phyloP scores from a whole-genome alignment of 2,329 filamentous ascomycete species.

The Aspergillus candidus region DNA sequence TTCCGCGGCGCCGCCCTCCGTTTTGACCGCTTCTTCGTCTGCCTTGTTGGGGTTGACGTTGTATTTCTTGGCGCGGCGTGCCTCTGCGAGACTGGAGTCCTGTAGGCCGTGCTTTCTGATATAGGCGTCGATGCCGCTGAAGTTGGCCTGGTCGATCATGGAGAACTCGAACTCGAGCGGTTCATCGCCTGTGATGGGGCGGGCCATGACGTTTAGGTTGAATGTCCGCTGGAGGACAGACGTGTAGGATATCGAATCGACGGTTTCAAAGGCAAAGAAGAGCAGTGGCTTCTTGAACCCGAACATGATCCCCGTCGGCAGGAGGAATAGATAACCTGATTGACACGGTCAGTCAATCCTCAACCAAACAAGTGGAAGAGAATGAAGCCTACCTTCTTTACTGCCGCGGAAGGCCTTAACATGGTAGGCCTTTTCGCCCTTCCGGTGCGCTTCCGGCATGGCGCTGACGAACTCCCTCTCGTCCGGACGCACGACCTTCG shows the following conservation, averaged over 20 bases:
- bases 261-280: slow-evolving; percentile 55
- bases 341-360: no score
- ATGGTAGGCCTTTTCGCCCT: slow-evolving; percentile 58
- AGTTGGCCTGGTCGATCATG: slow-evolving; percentile 61
- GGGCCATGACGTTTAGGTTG: slow-evolving; percentile 54
- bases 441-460: slow-evolving; percentile 55
- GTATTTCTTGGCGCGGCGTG: slow-evolving; percentile 54
- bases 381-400: slow-evolving; percentile 52
- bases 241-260: slow-evolving; percentile 58
- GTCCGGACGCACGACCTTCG: slow-evolving; percentile 48
- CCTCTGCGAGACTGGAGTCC: slow-evolving; percentile 57
- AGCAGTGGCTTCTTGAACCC: slow-evolving; percentile 61
- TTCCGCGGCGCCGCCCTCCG: slow-evolving; percentile 21
- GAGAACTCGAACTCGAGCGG: slow-evolving; percentile 56
- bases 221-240: slow-evolving; percentile 60
- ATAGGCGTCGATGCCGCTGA: slow-evolving; percentile 56
- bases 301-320: slow-evolving; percentile 56
- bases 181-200: slow-evolving; percentile 33
- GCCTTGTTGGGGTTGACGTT: slow-evolving; percentile 43
- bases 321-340: slow-evolving; percentile 57
- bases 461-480: slow-evolving; percentile 56
- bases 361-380: neutral
- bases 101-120: slow-evolving; percentile 56
- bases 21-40: slow-evolving; percentile 19
- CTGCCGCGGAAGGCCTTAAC: slow-evolving; percentile 59